Base-by-base conservation (phyloP, 352 stramenopile species). In the Globisporangium abappressorium region DNA sequence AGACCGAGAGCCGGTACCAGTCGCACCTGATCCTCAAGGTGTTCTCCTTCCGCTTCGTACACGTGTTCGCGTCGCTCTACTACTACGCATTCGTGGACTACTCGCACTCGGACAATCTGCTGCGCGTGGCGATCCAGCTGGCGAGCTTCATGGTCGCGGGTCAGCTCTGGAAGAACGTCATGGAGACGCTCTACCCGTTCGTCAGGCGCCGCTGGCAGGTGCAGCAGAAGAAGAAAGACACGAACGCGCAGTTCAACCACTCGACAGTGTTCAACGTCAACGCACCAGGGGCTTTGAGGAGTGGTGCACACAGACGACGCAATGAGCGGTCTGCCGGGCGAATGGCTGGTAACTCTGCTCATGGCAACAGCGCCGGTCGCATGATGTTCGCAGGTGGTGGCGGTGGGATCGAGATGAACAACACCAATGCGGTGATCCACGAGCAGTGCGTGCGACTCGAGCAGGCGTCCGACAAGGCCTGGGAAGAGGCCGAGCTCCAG, bases 21-120 rank as follows among this genome's bases (percentile, higher is more conserved):
- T 97, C 93, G 70, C 83, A 94, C 33, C 81, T 99, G 63, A 99
- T 99, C 70, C 94, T 98, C 73, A 99, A 99, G 81, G 97, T 98
- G 1, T 98, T 99, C 73, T 91, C 96, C 6, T 99, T 99, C 75
- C 90, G 95, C 56, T 99, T 98, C 66, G 90, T 98, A 9, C 97
- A 98, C 76, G 96, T 98, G 57, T 98, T 99, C 73, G 92, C 94
- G 30, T 97, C 92, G 56, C 81, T 98, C 18, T 98, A 98, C 73
- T 99, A 99, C 80, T 98, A 98, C 78, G 92, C 93, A 2, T 98
- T 98, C 57, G 76, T 91, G 28, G 51, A 65, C 33, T 57, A 41
- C 2, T 71, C 72, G 1, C 71, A 62, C 28, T 60, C 57, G 11
- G 73, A 89, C 70, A 83, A 82, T 8, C 73, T 98, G 69, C 72